Percentiles rank a stretch among this genome's conserved stretches.
phyloP scores from a whole-genome alignment of 140 eudicot genomes.

The Senecio squalidus region DNA sequence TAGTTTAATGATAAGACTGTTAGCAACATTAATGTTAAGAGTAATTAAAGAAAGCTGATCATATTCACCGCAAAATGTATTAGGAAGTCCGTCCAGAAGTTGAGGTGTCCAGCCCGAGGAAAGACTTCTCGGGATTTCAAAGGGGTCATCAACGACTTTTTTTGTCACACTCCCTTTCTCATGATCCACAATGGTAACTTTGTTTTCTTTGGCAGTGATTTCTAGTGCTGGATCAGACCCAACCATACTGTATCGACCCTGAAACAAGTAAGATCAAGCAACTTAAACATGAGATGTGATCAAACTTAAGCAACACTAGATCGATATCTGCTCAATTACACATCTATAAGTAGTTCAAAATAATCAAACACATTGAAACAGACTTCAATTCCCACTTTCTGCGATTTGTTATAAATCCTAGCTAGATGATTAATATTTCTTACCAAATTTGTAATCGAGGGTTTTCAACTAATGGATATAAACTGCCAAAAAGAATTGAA shows the following conservation, averaged over 20 bases:
- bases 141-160: constrained; percentile 69
- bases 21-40: too few species aligned
- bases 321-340: too few species aligned
- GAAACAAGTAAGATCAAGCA: constrained; percentile 13
- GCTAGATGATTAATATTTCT: too few species aligned
- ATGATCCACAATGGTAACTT: constrained; percentile 71
- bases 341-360: neutral
- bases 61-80: constrained; percentile 73
- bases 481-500: too few species aligned
- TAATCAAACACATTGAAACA: too few species aligned
- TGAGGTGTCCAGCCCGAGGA: constrained; percentile 74
- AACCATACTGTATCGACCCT: constrained; percentile 91
- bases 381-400: too few species aligned
- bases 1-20: too few species aligned
- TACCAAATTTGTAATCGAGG: too few species aligned
- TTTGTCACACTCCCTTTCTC: constrained; percentile 46
- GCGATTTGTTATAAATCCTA: too few species aligned
- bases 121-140: constrained; percentile 54
- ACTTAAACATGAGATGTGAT: neutral
- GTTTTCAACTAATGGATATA: too few species aligned
- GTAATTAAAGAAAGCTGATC: neutral
- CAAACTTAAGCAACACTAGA: too few species aligned
- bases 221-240: constrained; percentile 88
- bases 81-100: constrained; percentile 67
- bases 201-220: constrained; percentile 68